Evolutionary conservation across 805 yeast genomes (phyloP), one percentile per base, ranked within the genome.

Genomic region (Saccharomycopsis lassenensis): DNA sequence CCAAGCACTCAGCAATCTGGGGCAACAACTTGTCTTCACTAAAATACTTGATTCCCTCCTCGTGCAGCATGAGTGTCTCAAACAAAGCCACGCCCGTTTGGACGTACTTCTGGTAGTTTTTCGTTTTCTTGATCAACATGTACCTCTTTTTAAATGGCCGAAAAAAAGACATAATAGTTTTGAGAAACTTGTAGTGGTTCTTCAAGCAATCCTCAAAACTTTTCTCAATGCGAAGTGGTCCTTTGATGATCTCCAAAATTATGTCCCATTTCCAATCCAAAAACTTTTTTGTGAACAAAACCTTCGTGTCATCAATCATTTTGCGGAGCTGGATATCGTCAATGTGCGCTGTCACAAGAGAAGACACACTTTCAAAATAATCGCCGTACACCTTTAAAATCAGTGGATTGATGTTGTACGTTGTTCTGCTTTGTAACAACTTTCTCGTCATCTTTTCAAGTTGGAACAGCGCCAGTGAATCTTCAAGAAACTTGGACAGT

Each of bases 81-180:
- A 91, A 61, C 23, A 91, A 65, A 33, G 73, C 80, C 48, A 86
- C 73, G 0, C 95, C 97, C 3, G 81, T 77, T 34, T 63, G 67
- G 8, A 82, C 68, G 46, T 76, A 83, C 42, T 69, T 65, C 18
- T 64, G 66, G 17, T 77, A 67, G 22, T 62, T 56, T 38, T 66
- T 70, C 1, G 74, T 60, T 38, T 62, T 62, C 40, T 70, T 59
- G 31, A 74, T 56, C 19, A 62, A 58, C 5, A 81, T 63, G 55
- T 86, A 89, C 37, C 95, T 62, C 48, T 77, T 74, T 56, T 93
- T 87, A 59, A 87, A 80, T 0, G 99, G 98, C 36, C 97, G 65
- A 52, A 76, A 89, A 52, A 89, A 91, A 2, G 94, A 82, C 48
- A 87, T 55, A 18, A 91, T 54, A 38, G 95, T 61, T 51, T 89